Conservation (phyloP, 176 grass and related monocot genomes). For the Zoysia pacifica region DNA sequence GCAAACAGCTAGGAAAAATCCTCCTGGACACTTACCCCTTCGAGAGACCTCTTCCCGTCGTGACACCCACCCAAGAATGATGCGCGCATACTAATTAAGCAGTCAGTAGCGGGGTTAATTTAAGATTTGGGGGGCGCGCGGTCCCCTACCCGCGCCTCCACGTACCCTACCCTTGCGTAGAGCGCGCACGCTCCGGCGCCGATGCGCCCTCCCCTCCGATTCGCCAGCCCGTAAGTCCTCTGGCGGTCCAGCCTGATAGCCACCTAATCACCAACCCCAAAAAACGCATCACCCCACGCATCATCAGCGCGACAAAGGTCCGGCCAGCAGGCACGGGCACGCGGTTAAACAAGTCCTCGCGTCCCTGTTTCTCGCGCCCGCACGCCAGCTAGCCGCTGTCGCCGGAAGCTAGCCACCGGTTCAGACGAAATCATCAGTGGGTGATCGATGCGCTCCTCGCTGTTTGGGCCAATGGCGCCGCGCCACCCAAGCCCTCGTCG, state of each 20-base stretch:
- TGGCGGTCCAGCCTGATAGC: background rate
- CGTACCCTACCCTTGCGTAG: slow-evolving; percentile 29
- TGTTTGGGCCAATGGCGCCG: slow-evolving; percentile 18
- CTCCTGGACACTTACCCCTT: slow-evolving; percentile 37
- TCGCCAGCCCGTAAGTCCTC: background rate
- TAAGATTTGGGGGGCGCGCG: background rate
- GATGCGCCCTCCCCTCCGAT: background rate
- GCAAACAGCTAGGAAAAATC: background rate
- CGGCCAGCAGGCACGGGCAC: background rate
- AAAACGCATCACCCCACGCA: too few species aligned
- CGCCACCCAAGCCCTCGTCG: background rate
- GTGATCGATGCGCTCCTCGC: background rate
- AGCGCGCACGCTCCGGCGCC: background rate
- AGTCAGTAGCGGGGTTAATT: background rate
- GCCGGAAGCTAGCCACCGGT: background rate
- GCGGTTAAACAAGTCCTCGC: background rate
- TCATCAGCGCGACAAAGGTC: slow-evolving; percentile 22
- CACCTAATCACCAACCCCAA: slow-evolving; percentile 10
- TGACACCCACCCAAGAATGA: slow-evolving; percentile 33
- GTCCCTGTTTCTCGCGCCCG: background rate
- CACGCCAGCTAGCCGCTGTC: background rate
- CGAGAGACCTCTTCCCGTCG: slow-evolving; percentile 42
- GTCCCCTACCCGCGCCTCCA: slow-evolving; percentile 28
- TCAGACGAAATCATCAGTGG: background rate
- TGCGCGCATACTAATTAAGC: slow-evolving; percentile 10